Evolutionary conservation across 2,329 filamentous ascomycete species (phyloP).

Genomic region (Clarireedia homoeocarpa): DNA sequence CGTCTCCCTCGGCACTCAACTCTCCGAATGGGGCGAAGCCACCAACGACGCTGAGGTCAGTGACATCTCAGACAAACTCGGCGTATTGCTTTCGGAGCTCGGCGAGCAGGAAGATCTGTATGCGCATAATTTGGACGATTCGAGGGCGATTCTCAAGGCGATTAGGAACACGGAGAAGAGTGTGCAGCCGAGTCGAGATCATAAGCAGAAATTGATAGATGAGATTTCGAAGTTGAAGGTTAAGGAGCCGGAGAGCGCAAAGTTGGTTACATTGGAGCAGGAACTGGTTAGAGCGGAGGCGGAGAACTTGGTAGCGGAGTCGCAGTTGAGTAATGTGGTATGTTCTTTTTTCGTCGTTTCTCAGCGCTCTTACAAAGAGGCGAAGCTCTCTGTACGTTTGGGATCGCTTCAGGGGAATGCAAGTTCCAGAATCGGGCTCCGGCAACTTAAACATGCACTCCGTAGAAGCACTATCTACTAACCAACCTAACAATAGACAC

Average conservation of each 20-base stretch:
- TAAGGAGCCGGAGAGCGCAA: slow-evolving; percentile 81
- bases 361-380: too few relatives aligned
- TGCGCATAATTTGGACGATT: slow-evolving; percentile 81
- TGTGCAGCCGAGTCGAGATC: slow-evolving; percentile 84
- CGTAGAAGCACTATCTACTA: too few relatives aligned
- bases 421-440: too few relatives aligned
- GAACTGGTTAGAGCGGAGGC: slow-evolving; percentile 94
- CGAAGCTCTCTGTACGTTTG: too few relatives aligned
- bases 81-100: slow-evolving; percentile 83
- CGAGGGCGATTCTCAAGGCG: slow-evolving; percentile 73
- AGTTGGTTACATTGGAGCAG: slow-evolving; percentile 81
- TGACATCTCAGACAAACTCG: slow-evolving; percentile 92
- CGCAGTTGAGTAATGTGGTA: slow-evolving; percentile 80
- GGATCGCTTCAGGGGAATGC: too few relatives aligned
- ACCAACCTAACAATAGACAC: slow-evolving; percentile 50
- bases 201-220: slow-evolving; percentile 80
- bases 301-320: slow-evolving; percentile 91
- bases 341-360: slow-evolving; percentile 43
- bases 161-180: slow-evolving; percentile 94
- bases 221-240: slow-evolving; percentile 88
- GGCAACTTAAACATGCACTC: too few relatives aligned
- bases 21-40: slow-evolving; percentile 94
- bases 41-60: slow-evolving; percentile 80
- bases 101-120: slow-evolving; percentile 90
- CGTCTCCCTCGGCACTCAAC: slow-evolving; percentile 74